Evolutionary conservation across 2,329 filamentous ascomycete species (phyloP).

Genomic region (Parasarocladium wereldwijsianum): DNA sequence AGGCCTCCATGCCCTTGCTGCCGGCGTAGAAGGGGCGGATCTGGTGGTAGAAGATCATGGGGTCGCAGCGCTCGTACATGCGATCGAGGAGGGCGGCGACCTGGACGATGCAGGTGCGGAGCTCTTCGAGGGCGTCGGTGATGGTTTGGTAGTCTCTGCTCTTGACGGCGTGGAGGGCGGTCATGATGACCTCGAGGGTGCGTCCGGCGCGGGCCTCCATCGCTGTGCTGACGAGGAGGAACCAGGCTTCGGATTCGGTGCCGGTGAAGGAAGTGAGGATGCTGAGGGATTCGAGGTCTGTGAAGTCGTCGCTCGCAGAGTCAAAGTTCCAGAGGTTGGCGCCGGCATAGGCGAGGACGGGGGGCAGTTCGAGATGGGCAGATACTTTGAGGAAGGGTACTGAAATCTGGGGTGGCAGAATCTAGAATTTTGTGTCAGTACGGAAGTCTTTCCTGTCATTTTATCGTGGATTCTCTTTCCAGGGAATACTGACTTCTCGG

Average conservation of each 20-base stretch:
- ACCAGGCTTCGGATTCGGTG: constrained; percentile 86
- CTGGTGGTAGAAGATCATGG: constrained; percentile 74
- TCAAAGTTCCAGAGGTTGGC: constrained; percentile 85
- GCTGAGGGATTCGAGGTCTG: constrained; percentile 52
- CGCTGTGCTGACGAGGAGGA: constrained; percentile 77
- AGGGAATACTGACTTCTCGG: constrained; percentile 44
- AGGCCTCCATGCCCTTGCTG: constrained; percentile 80
- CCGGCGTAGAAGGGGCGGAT: constrained; percentile 84
- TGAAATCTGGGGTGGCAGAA: constrained; percentile 61
- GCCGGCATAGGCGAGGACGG: constrained; percentile 80
- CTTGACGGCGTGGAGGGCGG: constrained; percentile 57
- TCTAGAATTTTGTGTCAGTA: constrained; percentile 19
- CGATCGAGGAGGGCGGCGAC: constrained; percentile 54
- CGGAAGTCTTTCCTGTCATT: no score
- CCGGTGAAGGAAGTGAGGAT: constrained; percentile 76
- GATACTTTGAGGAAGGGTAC: constrained; percentile 63
- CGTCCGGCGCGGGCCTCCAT: constrained; percentile 72
- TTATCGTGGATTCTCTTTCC: no score
- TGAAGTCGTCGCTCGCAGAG: constrained; percentile 35
- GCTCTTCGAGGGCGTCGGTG: constrained; percentile 44
- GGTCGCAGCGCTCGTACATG: constrained; percentile 85
- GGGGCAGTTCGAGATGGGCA: constrained; percentile 61
- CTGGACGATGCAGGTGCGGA: constrained; percentile 53
- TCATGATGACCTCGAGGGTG: constrained; percentile 63
- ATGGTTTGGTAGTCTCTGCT: constrained; percentile 45